Conservation (phyloP, 352 stramenopile genomes). For the Aphanomyces astaci region DNA sequence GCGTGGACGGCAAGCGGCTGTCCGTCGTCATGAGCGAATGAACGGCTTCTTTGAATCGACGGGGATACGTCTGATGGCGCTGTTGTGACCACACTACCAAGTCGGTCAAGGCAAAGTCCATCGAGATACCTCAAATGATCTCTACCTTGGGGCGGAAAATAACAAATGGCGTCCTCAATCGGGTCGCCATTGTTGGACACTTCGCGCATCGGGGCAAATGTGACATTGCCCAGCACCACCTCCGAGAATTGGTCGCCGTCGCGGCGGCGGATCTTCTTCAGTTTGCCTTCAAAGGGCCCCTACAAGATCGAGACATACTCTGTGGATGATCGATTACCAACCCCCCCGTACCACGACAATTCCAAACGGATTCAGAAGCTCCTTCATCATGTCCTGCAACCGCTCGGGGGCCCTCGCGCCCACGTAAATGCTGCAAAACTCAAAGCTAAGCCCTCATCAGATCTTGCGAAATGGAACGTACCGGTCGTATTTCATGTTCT, state of each 20-base stretch:
- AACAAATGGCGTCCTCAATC: neutral
- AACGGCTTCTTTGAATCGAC: neutral
- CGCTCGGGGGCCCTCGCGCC: slow-evolving; percentile 18
- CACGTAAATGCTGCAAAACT: slow-evolving; percentile 24
- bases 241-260: slow-evolving; percentile 7
- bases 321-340: neutral
- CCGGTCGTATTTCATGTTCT: slow-evolving; percentile 25
- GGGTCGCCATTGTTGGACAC: neutral
- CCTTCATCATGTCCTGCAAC: slow-evolving; percentile 5
- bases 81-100: slow-evolving; percentile 6
- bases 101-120: neutral
- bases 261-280: slow-evolving; percentile 17
- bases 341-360: slow-evolving; percentile 4
- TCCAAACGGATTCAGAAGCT: slow-evolving; percentile 15
- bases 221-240: slow-evolving; percentile 1
- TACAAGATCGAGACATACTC: neutral
- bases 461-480: neutral
- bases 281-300: slow-evolving; percentile 13
- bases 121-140: too few relatives aligned
- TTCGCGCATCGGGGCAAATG: slow-evolving; percentile 16
- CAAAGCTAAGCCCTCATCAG: neutral
- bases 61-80: neutral
- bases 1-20: neutral
- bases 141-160: slow-evolving; percentile 22
- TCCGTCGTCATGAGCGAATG: neutral